A percentile compares a stretch with the other conserved stretches of the same genome.
Evolutionary conservation across 176 grass and related monocot genomes (phyloP).

Genomic region (Poa pratensis): DNA sequence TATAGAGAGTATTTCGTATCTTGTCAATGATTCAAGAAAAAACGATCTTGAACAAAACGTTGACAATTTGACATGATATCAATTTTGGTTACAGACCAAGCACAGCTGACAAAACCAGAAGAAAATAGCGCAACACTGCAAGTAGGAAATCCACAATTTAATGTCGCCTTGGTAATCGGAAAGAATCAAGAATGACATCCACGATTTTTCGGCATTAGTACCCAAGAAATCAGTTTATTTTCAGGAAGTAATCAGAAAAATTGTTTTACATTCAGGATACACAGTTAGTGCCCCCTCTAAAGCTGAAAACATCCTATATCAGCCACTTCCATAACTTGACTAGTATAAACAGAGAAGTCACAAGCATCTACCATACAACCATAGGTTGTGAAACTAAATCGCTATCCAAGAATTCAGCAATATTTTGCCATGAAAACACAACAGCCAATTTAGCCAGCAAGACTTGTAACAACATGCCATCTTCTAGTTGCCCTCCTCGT

Average conservation of each 20-base stretch:
- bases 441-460: conserved; percentile 24
- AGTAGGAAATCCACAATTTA: neutral
- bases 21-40: neutral
- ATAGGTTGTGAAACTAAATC: conserved; percentile 32
- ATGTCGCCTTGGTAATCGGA: neutral
- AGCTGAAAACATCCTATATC: conserved; percentile 13
- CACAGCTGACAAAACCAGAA: neutral
- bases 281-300: neutral
- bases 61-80: neutral
- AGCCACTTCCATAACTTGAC: conserved; percentile 14
- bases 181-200: neutral
- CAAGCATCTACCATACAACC: neutral
- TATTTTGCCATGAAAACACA: conserved; percentile 11
- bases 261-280: conserved; percentile 13
- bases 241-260: neutral
- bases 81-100: neutral
- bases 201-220: neutral
- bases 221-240: neutral
- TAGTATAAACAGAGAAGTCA: conserved; percentile 29
- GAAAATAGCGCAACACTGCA: neutral
- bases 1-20: neutral
- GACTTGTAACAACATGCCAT: conserved; percentile 37
- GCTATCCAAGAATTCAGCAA: neutral
- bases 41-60: neutral
- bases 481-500: conserved; percentile 51